These are phyloP conservation scores for Cruciata laevipes DNA, from an alignment of 257 asterid genomes.

Conservation along the genomic window DNA sequence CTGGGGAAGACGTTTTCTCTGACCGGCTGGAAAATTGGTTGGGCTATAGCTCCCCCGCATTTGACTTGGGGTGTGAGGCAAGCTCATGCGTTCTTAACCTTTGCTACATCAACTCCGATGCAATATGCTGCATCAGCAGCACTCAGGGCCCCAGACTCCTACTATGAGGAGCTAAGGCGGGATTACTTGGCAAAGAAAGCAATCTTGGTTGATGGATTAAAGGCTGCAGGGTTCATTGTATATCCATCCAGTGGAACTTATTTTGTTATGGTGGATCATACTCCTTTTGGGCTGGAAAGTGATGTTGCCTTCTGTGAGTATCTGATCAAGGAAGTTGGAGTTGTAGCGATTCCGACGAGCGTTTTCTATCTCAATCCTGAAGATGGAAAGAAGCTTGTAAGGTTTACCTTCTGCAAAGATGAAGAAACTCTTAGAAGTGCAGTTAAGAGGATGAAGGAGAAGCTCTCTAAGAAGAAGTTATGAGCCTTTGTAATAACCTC, in stretches of 20 bases:
- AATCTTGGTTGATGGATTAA: slow-evolving; percentile 75
- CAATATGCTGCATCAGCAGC: slow-evolving; percentile 80
- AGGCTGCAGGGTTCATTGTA: slow-evolving; percentile 71
- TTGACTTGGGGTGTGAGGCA: slow-evolving; percentile 91
- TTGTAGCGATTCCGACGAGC: slow-evolving; percentile 88
- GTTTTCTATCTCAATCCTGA: slow-evolving; percentile 84
- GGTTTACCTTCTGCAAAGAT: slow-evolving; percentile 96
- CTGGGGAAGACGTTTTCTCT: slow-evolving; percentile 91
- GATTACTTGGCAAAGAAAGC: slow-evolving; percentile 70
- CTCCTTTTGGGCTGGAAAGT: slow-evolving; percentile 66
- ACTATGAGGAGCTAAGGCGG: slow-evolving; percentile 61
- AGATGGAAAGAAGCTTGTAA: slow-evolving; percentile 90
- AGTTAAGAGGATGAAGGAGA: slow-evolving; percentile 59
- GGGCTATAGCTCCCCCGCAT: slow-evolving; percentile 95
- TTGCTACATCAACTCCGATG: slow-evolving; percentile 96
- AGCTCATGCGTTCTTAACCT: slow-evolving; percentile 82
- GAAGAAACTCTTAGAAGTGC: slow-evolving; percentile 61
- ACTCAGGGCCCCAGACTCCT: slow-evolving; percentile 71
- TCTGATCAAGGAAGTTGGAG: slow-evolving; percentile 87
- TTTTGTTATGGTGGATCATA: slow-evolving; percentile 83
- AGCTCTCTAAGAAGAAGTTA: slow-evolving; percentile 34
- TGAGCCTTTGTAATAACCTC: not conserved
- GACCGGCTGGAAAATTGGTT: slow-evolving; percentile 97
- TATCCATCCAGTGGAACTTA: slow-evolving; percentile 90
- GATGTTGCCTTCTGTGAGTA: slow-evolving; percentile 88